These are phyloP conservation scores for Achlya hypogyna DNA, from an alignment of 352 stramenopile species.

Conservation along the genomic window DNA sequence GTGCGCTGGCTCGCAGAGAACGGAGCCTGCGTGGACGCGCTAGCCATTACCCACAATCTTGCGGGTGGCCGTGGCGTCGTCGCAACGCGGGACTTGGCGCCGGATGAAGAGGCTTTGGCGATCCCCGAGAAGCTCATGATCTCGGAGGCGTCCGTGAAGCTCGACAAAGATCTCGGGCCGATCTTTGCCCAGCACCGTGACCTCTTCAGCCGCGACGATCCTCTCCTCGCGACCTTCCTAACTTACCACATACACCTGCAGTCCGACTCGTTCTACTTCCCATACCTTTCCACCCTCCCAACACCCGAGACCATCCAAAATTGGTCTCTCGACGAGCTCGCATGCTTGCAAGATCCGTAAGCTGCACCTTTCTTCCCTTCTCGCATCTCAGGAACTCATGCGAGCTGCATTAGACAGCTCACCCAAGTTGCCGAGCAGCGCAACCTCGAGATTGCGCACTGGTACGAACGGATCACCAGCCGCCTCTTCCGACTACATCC, in stretches of 20 bases:
- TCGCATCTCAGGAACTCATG: not conserved
- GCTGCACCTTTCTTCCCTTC: conserved; percentile 20
- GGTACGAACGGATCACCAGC: conserved; percentile 43
- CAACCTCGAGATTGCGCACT: conserved; percentile 41
- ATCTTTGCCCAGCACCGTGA: conserved; percentile 47
- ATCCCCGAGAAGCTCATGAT: conserved; percentile 65
- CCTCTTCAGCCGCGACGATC: conserved; percentile 71
- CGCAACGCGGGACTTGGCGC: conserved; percentile 38
- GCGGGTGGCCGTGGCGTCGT: conserved; percentile 48
- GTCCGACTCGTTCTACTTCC: conserved; percentile 72
- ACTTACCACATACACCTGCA: conserved; percentile 57
- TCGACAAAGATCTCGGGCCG: conserved; percentile 34
- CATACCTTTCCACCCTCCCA: conserved; percentile 80
- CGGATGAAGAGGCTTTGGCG: conserved; percentile 54
- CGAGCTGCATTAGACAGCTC: conserved; percentile 26
- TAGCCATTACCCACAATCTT: conserved; percentile 22
- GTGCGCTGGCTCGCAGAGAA: conserved; percentile 25
- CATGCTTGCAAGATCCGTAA: conserved; percentile 60
- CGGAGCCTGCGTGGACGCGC: conserved; percentile 26
- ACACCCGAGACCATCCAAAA: conserved; percentile 68
- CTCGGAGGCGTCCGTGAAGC: conserved; percentile 51
- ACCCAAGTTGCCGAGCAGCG: conserved; percentile 38
- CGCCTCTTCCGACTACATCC: conserved; percentile 41
- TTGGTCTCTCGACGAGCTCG: conserved; percentile 61
- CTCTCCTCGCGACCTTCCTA: conserved; percentile 75